phyloP scores from a whole-genome alignment of 352 stramenopile genomes.

The Globisporangium emineosum region DNA sequence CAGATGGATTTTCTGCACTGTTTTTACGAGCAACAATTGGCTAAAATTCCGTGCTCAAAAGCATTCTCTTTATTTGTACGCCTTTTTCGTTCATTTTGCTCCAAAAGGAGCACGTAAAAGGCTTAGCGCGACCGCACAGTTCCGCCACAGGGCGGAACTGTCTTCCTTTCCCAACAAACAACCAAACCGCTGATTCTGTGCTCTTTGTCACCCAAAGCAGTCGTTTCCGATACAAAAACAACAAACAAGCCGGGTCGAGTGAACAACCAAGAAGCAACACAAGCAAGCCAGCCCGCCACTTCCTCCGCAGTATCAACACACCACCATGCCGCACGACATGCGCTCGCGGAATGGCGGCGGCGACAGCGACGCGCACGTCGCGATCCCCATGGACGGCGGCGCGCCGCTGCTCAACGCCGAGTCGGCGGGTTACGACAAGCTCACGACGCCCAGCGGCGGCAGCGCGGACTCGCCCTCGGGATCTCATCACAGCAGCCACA shows the following conservation, averaged over 20 bases:
- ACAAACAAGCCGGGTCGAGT: not conserved
- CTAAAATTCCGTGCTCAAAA: not conserved
- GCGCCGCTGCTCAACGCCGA: slow-evolving; percentile 26
- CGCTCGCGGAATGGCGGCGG: slow-evolving; percentile 11
- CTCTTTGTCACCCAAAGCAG: not conserved
- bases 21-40: not conserved
- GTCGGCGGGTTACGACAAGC: slow-evolving; percentile 50
- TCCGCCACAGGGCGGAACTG: slow-evolving; percentile 11
- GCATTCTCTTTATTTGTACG: not conserved
- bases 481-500: slow-evolving; percentile 11
- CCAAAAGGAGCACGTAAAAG: not conserved
- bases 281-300: not conserved
- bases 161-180: not conserved
- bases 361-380: slow-evolving; percentile 14
- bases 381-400: slow-evolving; percentile 36
- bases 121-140: not conserved
- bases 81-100: not conserved
- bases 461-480: slow-evolving; percentile 12
- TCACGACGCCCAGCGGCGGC: slow-evolving; percentile 44
- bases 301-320: not conserved
- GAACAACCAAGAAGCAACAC: not conserved
- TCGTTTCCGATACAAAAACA: slow-evolving; percentile 8
- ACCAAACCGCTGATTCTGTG: slow-evolving; percentile 3
- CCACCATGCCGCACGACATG: slow-evolving; percentile 14
- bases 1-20: not conserved